Conservation (phyloP, 306 rosid genomes). For the Argentina anserina region DNA sequence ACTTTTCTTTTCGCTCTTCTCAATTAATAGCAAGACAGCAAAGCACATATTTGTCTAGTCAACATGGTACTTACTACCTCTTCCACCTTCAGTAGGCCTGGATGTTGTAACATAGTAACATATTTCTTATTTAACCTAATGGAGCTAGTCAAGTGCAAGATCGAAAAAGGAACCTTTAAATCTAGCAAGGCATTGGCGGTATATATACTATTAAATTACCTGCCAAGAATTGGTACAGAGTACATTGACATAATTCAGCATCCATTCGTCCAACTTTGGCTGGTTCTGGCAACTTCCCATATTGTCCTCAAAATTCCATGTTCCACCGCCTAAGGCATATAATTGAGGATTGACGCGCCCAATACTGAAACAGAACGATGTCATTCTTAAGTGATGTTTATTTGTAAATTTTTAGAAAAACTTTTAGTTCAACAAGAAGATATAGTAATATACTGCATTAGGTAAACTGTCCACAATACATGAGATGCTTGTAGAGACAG, state of each 20-base stretch:
- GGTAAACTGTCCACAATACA: slow-evolving; percentile 1
- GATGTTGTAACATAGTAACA: neutral
- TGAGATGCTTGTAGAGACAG: neutral
- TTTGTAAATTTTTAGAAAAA: slow-evolving; percentile 7
- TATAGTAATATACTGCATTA: slow-evolving; percentile 11
- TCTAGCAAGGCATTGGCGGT: neutral
- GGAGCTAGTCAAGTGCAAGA: neutral
- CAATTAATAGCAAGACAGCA: neutral
- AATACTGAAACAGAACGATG: slow-evolving; percentile 52
- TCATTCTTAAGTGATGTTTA: slow-evolving; percentile 18
- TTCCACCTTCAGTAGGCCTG: neutral
- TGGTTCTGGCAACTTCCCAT: slow-evolving; percentile 32
- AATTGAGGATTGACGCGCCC: slow-evolving; percentile 78
- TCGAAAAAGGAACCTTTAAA: neutral
- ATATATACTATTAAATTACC: slow-evolving; percentile 36
- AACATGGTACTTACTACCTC: neutral
- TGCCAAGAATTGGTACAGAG: slow-evolving; percentile 95
- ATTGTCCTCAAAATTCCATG: slow-evolving; percentile 45
- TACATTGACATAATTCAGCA: slow-evolving; percentile 68
- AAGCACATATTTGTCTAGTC: no score
- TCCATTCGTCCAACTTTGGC: slow-evolving; percentile 55
- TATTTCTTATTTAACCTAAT: neutral
- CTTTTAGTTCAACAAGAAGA: slow-evolving; percentile 6
- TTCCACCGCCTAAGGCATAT: slow-evolving; percentile 70
- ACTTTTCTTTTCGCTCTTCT: neutral